Conservation (phyloP, 257 asterid species). For the Asclepias syriaca region DNA sequence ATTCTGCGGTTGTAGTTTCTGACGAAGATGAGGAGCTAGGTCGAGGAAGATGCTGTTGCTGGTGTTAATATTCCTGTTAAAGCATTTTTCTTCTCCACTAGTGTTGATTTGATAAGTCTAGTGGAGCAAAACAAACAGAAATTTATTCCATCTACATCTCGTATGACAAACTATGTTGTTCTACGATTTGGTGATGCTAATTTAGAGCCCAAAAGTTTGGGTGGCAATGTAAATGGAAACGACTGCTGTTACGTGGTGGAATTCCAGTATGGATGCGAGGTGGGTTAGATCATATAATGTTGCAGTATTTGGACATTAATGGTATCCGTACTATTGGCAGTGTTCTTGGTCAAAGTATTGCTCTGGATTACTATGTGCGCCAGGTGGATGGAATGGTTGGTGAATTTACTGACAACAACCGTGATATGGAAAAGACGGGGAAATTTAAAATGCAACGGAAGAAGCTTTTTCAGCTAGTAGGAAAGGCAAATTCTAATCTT, state of each 20-base stretch:
- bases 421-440: conserved; percentile 97
- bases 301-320: conserved; percentile 71
- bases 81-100: conserved; percentile 90
- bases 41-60: conserved; percentile 23
- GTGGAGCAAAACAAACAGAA: conserved; percentile 79
- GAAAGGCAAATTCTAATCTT: conserved; percentile 95
- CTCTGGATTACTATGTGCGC: conserved; percentile 96
- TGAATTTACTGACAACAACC: conserved; percentile 88
- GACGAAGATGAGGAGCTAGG: conserved; percentile 26
- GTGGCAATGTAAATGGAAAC: conserved; percentile 58
- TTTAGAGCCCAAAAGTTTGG: conserved; percentile 46
- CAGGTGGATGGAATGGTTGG: conserved; percentile 99
- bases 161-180: conserved; percentile 93
- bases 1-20: conserved; percentile 15
- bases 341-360: conserved; percentile 98
- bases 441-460: conserved; percentile 88
- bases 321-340: conserved; percentile 96
- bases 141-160: conserved; percentile 70
- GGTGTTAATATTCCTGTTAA: conserved; percentile 64
- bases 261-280: conserved; percentile 98
- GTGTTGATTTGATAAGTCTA: conserved; percentile 86
- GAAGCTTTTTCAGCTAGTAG: conserved; percentile 93
- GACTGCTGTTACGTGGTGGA: conserved; percentile 82
- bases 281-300: conserved; percentile 84
- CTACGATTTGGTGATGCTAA: conserved; percentile 60